Evolutionary conservation across 1,139 yeast species (phyloP).

Genomic region (Wickerhamomyces sp.): DNA sequence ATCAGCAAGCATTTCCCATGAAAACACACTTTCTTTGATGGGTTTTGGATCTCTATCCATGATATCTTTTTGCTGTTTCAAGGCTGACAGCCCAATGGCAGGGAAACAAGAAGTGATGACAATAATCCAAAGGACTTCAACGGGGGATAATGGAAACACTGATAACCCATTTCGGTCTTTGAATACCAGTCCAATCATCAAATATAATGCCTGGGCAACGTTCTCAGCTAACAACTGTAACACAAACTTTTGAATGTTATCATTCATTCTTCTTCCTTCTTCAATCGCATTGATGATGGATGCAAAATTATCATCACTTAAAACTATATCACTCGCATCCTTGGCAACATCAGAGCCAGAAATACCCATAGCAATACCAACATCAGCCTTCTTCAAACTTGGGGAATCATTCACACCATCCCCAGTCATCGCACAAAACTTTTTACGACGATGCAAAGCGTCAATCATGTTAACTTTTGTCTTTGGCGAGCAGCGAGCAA

Average conservation of each 20-base stretch:
- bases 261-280: conserved; percentile 80
- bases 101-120: conserved; percentile 80
- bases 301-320: conserved; percentile 74
- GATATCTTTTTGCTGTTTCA: conserved; percentile 60
- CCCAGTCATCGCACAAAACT: conserved; percentile 82
- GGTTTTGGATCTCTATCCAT: conserved; percentile 62
- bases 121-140: conserved; percentile 75
- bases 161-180: conserved; percentile 54
- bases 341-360: conserved; percentile 81
- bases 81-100: conserved; percentile 78
- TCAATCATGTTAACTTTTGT: conserved; percentile 83
- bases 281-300: conserved; percentile 74
- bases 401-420: conserved; percentile 88
- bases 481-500: conserved; percentile 84
- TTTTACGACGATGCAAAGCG: conserved; percentile 67
- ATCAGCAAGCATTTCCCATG: conserved; percentile 67
- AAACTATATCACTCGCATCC: conserved; percentile 72
- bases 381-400: conserved; percentile 72
- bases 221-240: conserved; percentile 73
- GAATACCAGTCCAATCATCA: conserved; percentile 70
- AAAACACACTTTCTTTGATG: conserved; percentile 54
- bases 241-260: conserved; percentile 78
- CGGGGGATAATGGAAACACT: conserved; percentile 75
- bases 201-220: conserved; percentile 70
- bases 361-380: conserved; percentile 85